Evolutionary conservation across 768 basidiomycete species (phyloP).

Genomic region (Cystoderma amianthinum): DNA sequence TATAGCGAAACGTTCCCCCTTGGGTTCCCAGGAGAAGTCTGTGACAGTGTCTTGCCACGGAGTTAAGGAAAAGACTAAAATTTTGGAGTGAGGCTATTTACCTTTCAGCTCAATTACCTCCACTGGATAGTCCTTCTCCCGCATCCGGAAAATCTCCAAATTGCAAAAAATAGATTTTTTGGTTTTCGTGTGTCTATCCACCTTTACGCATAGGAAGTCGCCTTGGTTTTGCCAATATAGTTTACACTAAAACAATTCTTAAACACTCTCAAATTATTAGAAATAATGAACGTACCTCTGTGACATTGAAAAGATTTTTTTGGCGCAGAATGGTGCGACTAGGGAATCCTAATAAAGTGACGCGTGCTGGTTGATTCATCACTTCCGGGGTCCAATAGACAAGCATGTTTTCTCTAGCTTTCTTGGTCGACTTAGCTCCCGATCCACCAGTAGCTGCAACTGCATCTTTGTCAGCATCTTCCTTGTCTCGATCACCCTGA

Average conservation of each 20-base stretch:
- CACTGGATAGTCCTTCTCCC: slow-evolving; percentile 96
- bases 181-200: slow-evolving; percentile 97
- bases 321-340: slow-evolving; percentile 77
- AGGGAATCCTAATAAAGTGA: slow-evolving; percentile 89
- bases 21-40: slow-evolving; percentile 99
- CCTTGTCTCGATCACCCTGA: slow-evolving; percentile 81
- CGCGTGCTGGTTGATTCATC: slow-evolving; percentile 91
- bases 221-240: slow-evolving; percentile 98
- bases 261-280: slow-evolving; percentile 3
- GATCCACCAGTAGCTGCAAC: slow-evolving; percentile 22
- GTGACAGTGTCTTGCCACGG: slow-evolving; percentile 70
- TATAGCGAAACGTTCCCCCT: slow-evolving; percentile 92
- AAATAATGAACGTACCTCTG: slow-evolving; percentile 62
- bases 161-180: slow-evolving; percentile 99
- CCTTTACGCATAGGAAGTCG: slow-evolving; percentile 97
- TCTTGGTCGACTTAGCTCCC: slow-evolving; percentile 46
- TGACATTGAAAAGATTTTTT: slow-evolving; percentile 97
- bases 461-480: slow-evolving; percentile 53
- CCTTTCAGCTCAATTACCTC: slow-evolving; percentile 98
- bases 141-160: slow-evolving; percentile 93
- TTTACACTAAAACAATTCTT: slow-evolving; percentile 63
- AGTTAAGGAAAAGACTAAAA: neutral
- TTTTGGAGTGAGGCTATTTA: slow-evolving; percentile 16
- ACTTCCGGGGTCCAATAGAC: slow-evolving; percentile 99
- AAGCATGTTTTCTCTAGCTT: slow-evolving; percentile 83